Evolutionary conservation across 2,329 filamentous ascomycete genomes (phyloP).

Genomic region (Nigrospora sphaerica): DNA sequence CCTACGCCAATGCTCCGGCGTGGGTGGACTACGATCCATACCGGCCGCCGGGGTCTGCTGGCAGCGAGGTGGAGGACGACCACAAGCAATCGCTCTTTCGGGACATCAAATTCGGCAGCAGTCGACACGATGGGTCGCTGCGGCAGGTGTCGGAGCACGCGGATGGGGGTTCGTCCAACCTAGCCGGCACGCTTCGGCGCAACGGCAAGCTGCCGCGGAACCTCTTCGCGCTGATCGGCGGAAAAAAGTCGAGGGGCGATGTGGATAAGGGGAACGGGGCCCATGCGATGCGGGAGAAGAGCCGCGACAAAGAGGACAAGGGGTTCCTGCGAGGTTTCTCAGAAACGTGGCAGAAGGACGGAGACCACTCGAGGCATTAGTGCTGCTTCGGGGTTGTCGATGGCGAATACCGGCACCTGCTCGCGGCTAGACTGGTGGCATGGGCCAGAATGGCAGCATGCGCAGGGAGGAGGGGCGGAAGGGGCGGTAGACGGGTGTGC

Average conservation of each 20-base stretch:
- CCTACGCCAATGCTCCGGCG: constrained; percentile 25
- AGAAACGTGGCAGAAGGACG: constrained; percentile 19
- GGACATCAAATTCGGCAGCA: constrained; percentile 9
- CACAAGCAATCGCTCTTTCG: constrained; percentile 11
- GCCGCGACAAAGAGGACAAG: constrained; percentile 19
- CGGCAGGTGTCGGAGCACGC: constrained; percentile 22
- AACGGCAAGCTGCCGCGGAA: constrained; percentile 32
- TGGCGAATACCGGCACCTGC: background rate
- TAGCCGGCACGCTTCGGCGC: constrained; percentile 25
- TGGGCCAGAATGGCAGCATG: too few species aligned
- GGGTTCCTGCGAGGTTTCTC: constrained; percentile 19
- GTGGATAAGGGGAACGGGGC: background rate
- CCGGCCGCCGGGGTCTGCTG: constrained; percentile 41
- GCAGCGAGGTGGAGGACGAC: constrained; percentile 34
- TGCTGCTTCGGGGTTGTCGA: constrained; percentile 4
- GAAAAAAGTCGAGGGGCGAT: constrained; percentile 18
- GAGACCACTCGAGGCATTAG: constrained; percentile 23
- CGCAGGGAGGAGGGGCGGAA: too few species aligned
- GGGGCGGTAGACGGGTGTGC: too few species aligned
- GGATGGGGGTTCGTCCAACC: constrained; percentile 18
- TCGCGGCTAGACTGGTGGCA: too few species aligned
- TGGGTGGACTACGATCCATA: constrained; percentile 27
- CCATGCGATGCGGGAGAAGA: constrained; percentile 14
- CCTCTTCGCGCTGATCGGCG: constrained; percentile 34
- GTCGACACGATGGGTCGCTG: constrained; percentile 10